These are phyloP conservation scores for Lipomyces yamanashiensis DNA, from an alignment of 805 yeast genomes.

Conservation along the genomic window DNA sequence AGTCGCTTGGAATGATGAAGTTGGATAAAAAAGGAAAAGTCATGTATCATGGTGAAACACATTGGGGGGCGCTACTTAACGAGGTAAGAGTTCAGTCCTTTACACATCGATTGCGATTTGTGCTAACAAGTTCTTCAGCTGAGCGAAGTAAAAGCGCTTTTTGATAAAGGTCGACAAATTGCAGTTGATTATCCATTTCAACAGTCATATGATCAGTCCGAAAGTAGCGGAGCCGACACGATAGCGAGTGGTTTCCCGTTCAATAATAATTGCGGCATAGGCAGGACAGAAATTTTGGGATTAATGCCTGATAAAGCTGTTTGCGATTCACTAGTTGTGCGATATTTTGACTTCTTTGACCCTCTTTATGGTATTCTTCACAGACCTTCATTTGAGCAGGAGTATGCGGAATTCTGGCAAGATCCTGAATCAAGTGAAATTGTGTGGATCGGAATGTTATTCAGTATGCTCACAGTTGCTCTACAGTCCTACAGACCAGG, in stretches of 20 bases:
- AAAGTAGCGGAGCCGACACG: not conserved
- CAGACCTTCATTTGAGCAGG: slow-evolving; percentile 40
- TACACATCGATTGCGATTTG: slow-evolving; percentile 22
- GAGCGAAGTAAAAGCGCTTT: slow-evolving; percentile 32
- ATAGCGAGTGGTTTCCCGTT: slow-evolving; percentile 27
- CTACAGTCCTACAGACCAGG: slow-evolving; percentile 39
- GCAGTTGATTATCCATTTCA: slow-evolving; percentile 6
- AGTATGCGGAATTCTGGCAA: slow-evolving; percentile 42
- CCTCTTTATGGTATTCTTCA: slow-evolving; percentile 42
- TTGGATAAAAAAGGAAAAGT: slow-evolving; percentile 44
- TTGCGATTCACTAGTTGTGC: slow-evolving; percentile 39
- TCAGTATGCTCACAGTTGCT: slow-evolving; percentile 41
- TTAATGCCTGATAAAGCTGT: slow-evolving; percentile 38
- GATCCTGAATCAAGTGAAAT: slow-evolving; percentile 41
- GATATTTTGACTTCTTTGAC: slow-evolving; percentile 42
- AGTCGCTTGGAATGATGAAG: slow-evolving; percentile 45
- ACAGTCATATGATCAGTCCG: not conserved
- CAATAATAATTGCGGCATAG: slow-evolving; percentile 16
- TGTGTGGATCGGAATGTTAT: slow-evolving; percentile 42
- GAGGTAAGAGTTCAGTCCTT: slow-evolving; percentile 38
- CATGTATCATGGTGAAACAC: slow-evolving; percentile 46
- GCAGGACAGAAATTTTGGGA: slow-evolving; percentile 38
- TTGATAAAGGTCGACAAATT: slow-evolving; percentile 22
- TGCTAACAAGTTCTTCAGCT: slow-evolving; percentile 31
- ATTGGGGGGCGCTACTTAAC: slow-evolving; percentile 44